These are phyloP conservation scores for Chaetothyriales sp. DNA, from an alignment of 2,329 filamentous ascomycete species.

Conservation along the genomic window DNA sequence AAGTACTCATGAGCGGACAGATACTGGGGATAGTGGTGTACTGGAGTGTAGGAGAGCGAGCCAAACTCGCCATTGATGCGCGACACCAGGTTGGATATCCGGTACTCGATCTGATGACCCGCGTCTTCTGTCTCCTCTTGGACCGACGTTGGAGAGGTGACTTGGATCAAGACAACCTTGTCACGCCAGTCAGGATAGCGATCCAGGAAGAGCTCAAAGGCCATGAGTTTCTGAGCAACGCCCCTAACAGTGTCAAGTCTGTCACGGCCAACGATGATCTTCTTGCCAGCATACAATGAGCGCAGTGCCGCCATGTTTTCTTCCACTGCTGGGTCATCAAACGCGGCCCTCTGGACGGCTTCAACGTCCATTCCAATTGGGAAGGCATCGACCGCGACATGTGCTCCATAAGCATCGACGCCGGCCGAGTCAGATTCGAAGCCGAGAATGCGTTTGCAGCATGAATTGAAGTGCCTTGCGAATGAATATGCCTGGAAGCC, in stretches of 20 bases:
- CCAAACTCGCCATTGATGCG: constrained; percentile 85
- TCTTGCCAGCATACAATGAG: constrained; percentile 71
- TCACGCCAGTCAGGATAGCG: constrained; percentile 83
- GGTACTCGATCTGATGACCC: constrained; percentile 68
- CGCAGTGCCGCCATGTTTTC: constrained; percentile 58
- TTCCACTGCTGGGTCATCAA: constrained; percentile 52
- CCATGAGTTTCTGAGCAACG: constrained; percentile 89
- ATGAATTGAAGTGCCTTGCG: constrained; percentile 84
- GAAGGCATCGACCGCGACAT: constrained; percentile 83
- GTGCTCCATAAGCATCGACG: constrained; percentile 75
- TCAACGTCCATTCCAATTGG: constrained; percentile 88
- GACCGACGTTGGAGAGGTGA: constrained; percentile 73
- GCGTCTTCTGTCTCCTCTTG: constrained; percentile 63
- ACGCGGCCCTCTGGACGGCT: constrained; percentile 60
- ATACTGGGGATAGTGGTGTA: constrained; percentile 91
- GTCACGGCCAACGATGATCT: constrained; percentile 88
- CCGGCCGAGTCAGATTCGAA: constrained; percentile 74
- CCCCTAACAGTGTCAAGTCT: constrained; percentile 85
- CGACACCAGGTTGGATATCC: constrained; percentile 79
- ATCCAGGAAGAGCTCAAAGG: constrained; percentile 83
- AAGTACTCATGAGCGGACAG: constrained; percentile 83
- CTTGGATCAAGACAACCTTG: constrained; percentile 84
- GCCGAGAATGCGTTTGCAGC: constrained; percentile 79
- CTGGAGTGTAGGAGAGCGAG: constrained; percentile 73
- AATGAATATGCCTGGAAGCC: constrained; percentile 95